Base-by-base conservation (phyloP, 2,329 filamentous ascomycete species). In the Tetracladium maxilliforme region DNA sequence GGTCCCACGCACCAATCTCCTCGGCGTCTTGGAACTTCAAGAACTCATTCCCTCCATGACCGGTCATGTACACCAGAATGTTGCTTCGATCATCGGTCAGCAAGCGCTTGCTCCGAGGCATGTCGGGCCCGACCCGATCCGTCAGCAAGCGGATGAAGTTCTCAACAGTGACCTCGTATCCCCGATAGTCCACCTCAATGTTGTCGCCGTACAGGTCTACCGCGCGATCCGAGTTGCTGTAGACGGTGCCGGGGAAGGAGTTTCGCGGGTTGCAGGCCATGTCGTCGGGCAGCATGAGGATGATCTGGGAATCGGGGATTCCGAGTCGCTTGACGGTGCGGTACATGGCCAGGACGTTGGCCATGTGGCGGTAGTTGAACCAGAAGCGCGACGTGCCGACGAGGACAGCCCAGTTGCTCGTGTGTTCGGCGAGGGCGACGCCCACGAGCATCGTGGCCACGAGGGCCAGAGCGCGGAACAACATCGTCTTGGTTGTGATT, bases 191-290 rank as follows among this genome's bases (percentile, higher is more conserved):
- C 25, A 98, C 90, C 57, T 98, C 90, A 42, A 98, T 95, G 49
- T 94, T 94, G 58, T 95, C 86, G 33, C 92, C 90, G 49, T 98
- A 98, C 5, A 98, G 64, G 45, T 98, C 90, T 24, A 98, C 77
- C 7, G 83, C 84, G 36, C 90, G 80, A 50, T 94, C 86, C 19
- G 90, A 86, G 47, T 98, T 95, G 55, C 90, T 94, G 65, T 95
- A 98, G 16, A 98, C 90, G 26, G 86, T 94, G 26, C 90, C 90
- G 0, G 90, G 86, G 50, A 98, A 98, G 24, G 86, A 84, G 49
- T 98, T 98, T 43, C 90, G 83, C 16, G 90, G 90, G 54, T 98
- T 98, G 64, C 90, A 98, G 19, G 90, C 90, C 83, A 98, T 95
- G 58, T 98, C 90, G 51, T 98, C 90, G 13, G 90, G 90, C n/a